Percentiles rank a stretch among this genome's conserved stretches.
Evolutionary conservation across 2,329 filamentous ascomycete genomes (phyloP).

Genomic region (Trichoderma sp.): DNA sequence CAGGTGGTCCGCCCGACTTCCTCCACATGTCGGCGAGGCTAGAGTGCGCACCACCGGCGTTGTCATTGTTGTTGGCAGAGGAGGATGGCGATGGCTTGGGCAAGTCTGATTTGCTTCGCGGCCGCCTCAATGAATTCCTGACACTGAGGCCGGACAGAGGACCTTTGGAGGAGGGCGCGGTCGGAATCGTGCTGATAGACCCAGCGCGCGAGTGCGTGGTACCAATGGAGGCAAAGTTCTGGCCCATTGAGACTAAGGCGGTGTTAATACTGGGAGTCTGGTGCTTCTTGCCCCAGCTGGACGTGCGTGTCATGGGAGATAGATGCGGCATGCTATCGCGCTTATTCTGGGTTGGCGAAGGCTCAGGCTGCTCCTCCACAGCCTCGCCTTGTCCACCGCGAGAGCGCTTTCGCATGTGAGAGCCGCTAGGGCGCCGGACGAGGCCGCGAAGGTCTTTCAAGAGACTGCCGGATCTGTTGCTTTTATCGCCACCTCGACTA

Average conservation of each 20-base stretch:
- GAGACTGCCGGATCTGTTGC: constrained; percentile 46
- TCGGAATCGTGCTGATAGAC: constrained; percentile 54
- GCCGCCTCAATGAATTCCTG: constrained; percentile 50
- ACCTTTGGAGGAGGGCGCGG: constrained; percentile 50
- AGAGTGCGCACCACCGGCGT: constrained; percentile 30
- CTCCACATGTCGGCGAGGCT: constrained; percentile 52
- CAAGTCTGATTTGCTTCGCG: constrained; percentile 54
- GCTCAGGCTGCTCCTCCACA: constrained; percentile 24
- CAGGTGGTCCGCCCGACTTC: constrained; percentile 52
- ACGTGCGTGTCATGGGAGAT: constrained; percentile 48
- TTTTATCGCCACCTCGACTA: constrained; percentile 42
- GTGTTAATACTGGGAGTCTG: constrained; percentile 57
- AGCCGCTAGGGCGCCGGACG: constrained; percentile 49
- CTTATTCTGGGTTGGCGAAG: constrained; percentile 35
- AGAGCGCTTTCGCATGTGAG: constrained; percentile 45
- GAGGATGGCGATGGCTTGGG: constrained; percentile 35
- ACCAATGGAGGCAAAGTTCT: constrained; percentile 54
- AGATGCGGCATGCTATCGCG: constrained; percentile 46
- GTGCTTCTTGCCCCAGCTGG: constrained; percentile 50
- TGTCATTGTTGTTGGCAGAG: constrained; percentile 31
- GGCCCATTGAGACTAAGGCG: constrained; percentile 54
- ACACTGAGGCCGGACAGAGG: constrained; percentile 45
- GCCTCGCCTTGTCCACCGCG: constrained; percentile 39
- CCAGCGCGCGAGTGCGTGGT: constrained; percentile 56
- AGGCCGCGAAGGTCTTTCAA: constrained; percentile 51